Base-by-base conservation (phyloP, 305 asterid genomes). In the Fraxinus velutina region DNA sequence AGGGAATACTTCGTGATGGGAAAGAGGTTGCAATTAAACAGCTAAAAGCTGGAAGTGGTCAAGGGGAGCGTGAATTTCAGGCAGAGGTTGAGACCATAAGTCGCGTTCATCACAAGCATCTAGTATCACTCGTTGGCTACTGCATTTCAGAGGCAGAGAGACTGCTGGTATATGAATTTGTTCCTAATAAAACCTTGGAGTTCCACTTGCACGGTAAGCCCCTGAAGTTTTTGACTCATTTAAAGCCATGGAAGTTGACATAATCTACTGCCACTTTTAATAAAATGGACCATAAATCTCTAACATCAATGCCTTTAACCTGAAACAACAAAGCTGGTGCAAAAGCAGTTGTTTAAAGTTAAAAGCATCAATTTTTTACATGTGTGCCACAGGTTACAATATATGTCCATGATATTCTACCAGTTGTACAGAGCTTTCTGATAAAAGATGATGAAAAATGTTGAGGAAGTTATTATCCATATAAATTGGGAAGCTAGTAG, bases 21-120 rank as follows among this genome's bases (percentile, higher is more conserved):
- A 89, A 83, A 89, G 90, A 78, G 82, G 98, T 93, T 50, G 98
- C 98, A 15, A 81, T 92, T 73, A 93, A 93, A 90, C 92, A 89
- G 76, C 88, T 93, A 77, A 93, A 93, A 83, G 83, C 85, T 74
- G 98, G 94, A 78, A 90, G 98, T 82, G 90, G 93, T 75, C 98
- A 93, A 81, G 98, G 97, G 84, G 98, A 93, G 83, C 95, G 97
- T 5, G 97, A 91, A 84, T 93, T 93, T 88, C 97, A 88, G 85
- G 97, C 97, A 37, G 97, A 93, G 89, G 97, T 93, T n/a, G 97
- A 82, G 80, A 92, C 91, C 52, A 93, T 93, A 78, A 90, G 93
- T 68, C 95, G 90, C 42, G 92, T 86, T 82, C 86, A 92, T 85
- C 97, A 93, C 87, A 87, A 79, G 77, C 92, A 93, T 85, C 88